Base-by-base conservation (phyloP, 2,329 filamentous ascomycete genomes). In the Paraphaeosphaeria minitans region DNA sequence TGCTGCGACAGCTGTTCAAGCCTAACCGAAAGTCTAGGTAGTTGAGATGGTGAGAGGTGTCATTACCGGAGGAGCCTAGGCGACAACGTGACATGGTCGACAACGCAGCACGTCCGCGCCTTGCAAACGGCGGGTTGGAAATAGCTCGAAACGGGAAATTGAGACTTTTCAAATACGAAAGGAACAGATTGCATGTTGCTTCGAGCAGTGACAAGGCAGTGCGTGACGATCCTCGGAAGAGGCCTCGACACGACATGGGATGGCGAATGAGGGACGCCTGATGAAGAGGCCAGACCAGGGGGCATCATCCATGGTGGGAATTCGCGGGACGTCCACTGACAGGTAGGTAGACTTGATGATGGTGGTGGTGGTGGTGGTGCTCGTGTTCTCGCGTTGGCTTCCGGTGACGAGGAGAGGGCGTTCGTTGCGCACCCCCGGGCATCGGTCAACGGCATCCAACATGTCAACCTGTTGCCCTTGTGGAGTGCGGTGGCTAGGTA, bases 1-100 rank as follows among this genome's bases (percentile, higher is more conserved):
- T 50, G 19, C 48, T 61, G 29, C 55, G 55, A 46, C 53, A 55
- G 39, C 45, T 61, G 29, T 56, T 58, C 13, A 53, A 53, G 21
- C 43, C 58, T n/a, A 48, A 53, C 31, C 52, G 55, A 29, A 56
- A 56, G 6, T 35, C 57, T 33, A 13, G 51, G 13, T 61, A 13
- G 51, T 16, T 61, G 49, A 56, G 49, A 12, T 46, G 46, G 51
- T 9, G 4, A 31, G 14, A 24, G 55, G 35, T 24, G 39, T 43
- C 22, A 21, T 7, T 19, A 31, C 41, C 19, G 39, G 51, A 21
- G 29, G 7, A 16, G 24, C 51, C 27, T 27, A 14, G 39, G n/a
- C 12, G 37, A 43, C 50, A 53, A 31, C 22, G 37, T 22, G 37
- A 43, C 50, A 53, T 31, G 37, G 37, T 8, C n/a, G 37, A 43